phyloP scores from a whole-genome alignment of 352 stramenopile genomes.

The Pythium myriotylum region DNA sequence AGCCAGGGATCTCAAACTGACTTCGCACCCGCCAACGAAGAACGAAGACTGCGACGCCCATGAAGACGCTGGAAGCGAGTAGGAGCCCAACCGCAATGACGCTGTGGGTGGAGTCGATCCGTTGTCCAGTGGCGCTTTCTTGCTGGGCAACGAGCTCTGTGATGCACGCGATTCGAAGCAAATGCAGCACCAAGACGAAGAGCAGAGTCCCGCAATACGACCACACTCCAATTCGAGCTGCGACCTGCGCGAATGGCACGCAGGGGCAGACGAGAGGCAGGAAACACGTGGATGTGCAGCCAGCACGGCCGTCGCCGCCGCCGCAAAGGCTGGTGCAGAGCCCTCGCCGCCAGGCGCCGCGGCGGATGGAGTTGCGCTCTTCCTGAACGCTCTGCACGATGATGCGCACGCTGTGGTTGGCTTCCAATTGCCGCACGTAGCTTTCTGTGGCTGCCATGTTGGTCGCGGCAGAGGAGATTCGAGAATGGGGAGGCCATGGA shows the following conservation, averaged over 20 bases:
- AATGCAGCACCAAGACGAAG: slow-evolving; percentile 21
- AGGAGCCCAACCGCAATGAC: slow-evolving; percentile 2
- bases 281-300: slow-evolving; percentile 15
- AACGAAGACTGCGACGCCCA: slow-evolving; percentile 2
- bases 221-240: slow-evolving; percentile 18
- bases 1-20: slow-evolving; percentile 12
- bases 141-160: background rate
- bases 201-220: slow-evolving; percentile 7
- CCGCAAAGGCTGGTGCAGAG: slow-evolving; percentile 13
- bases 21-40: slow-evolving; percentile 7
- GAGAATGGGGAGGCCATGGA: background rate
- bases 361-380: slow-evolving; percentile 21
- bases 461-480: slow-evolving; percentile 2
- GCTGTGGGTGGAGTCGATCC: background rate
- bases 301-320: slow-evolving; percentile 3
- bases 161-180: slow-evolving; percentile 14
- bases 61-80: slow-evolving; percentile 1
- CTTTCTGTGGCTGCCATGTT: background rate
- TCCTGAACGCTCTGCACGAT: slow-evolving; percentile 25
- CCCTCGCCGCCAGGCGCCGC: slow-evolving; percentile 10
- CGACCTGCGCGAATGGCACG: slow-evolving; percentile 24
- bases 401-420: slow-evolving; percentile 23
- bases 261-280: slow-evolving; percentile 21
- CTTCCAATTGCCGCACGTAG: slow-evolving; percentile 24
- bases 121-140: background rate